Base-by-base conservation (phyloP, 805 yeast genomes). In the Suhomyces pyralidae region DNA sequence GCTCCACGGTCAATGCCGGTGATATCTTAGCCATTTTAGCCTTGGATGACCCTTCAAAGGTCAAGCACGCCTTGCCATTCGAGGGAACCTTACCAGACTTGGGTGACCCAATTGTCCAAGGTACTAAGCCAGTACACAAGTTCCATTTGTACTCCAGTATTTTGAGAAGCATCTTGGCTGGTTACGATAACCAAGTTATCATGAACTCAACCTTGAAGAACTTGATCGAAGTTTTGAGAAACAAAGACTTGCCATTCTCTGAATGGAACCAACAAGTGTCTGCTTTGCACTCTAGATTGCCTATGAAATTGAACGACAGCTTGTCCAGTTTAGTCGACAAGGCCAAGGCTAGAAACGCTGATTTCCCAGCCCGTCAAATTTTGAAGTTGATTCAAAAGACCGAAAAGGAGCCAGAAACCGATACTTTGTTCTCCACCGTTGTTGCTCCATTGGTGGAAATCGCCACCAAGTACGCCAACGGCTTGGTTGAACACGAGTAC, bases 1-100 rank as follows among this genome's bases (percentile, higher is more conserved):
- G 99, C 50, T 87, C 98, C n/a, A 90, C 96, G 25, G 87, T 94
- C 54, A 83, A 83, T 61, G 97, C 97, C 47, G 99, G 99, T 75
- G 99, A 94, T 66, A 93, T 96, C 55, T 82, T 94, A 67, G 99
- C 97, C 22, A 93, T 94, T 55, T 79, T 94, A 61, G 86, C 97
- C 15, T 78, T 94, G 52, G 99, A 96, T 66, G 99, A 94, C 68
- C 98, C 98, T 54, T 85, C 96, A 5, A 91, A 90, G 75, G 99
- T 94, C 50, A 93, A 93, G 71, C 99, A 92, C 64, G 99, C 99
- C 44, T 76, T 86, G 67, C 97, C 97, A 49, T 94, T 82, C 63
- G 97, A 91, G 69, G 97, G 97, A 48, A 90, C 96, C 65, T 77
- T 96, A 59, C 97, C 97, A 12, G 90, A 85, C 38, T 76, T 85